Evolutionary conservation across 257 asterid genomes (phyloP).

Genomic region (Petrea volubilis): DNA sequence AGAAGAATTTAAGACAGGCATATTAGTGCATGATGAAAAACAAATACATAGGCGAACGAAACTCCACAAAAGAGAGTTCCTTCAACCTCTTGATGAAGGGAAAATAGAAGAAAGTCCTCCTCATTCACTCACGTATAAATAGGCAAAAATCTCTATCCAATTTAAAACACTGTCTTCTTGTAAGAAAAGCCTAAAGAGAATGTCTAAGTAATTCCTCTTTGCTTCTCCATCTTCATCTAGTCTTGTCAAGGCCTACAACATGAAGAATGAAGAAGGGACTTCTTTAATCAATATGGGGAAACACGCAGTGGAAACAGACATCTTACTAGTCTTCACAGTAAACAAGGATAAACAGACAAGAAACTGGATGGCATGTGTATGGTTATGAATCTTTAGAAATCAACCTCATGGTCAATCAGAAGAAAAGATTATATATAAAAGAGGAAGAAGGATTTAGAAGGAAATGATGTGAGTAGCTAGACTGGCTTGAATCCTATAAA

Average conservation of each 20-base stretch:
- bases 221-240: constrained; percentile 87
- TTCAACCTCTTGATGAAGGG: constrained; percentile 11
- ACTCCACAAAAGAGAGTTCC: constrained; percentile 20
- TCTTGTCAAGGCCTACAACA: constrained; percentile 81
- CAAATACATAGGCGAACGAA: constrained; percentile 6
- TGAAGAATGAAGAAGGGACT: constrained; percentile 54
- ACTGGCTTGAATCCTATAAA: constrained; percentile 16
- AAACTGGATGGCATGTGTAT: neutral
- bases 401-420: constrained; percentile 5
- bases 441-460: constrained; percentile 10
- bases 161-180: constrained; percentile 34
- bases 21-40: neutral
- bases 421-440: neutral
- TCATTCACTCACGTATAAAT: constrained; percentile 30
- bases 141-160: constrained; percentile 23
- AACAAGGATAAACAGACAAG: constrained; percentile 16
- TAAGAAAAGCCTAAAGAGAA: constrained; percentile 32
- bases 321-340: constrained; percentile 14
- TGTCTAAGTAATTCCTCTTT: constrained; percentile 44
- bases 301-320: constrained; percentile 29
- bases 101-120: neutral
- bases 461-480: constrained; percentile 6
- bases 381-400: constrained; percentile 13
- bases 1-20: constrained; percentile 13
- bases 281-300: constrained; percentile 39